Percentiles rank a stretch among this genome's conserved stretches.
Conservation (phyloP, 106 monocot species). For the Gastrodia elata region DNA sequence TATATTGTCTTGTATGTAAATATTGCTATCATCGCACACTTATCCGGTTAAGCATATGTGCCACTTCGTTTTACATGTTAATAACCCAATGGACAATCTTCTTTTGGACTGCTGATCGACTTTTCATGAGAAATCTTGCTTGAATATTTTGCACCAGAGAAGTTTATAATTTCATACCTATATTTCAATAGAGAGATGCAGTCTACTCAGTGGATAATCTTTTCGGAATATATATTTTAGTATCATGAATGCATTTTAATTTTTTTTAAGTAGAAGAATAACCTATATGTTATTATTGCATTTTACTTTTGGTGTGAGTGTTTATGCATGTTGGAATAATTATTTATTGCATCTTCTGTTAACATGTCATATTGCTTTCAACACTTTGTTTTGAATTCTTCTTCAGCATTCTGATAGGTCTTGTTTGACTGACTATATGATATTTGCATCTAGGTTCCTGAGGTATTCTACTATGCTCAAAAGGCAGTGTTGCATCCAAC, state of each 20-base stretch:
- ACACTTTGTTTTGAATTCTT: background rate
- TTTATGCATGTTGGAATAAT: background rate
- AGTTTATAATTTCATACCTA: background rate
- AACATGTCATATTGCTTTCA: background rate
- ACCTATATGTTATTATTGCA: background rate
- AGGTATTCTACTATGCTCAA: slow-evolving; percentile 96
- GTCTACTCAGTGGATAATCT: background rate
- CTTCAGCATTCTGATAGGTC: background rate
- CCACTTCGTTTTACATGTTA: background rate
- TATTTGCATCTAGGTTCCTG: slow-evolving; percentile 45
- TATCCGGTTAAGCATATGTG: background rate
- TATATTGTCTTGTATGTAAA: background rate
- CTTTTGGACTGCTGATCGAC: background rate
- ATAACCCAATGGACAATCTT: background rate
- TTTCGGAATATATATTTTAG: background rate
- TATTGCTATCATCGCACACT: background rate
- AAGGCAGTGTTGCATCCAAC: slow-evolving; percentile 95
- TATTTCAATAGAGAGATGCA: background rate
- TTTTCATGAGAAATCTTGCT: too few relatives aligned
- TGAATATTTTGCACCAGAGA: background rate
- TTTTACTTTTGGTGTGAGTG: background rate
- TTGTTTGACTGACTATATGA: background rate
- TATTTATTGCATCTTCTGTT: background rate
- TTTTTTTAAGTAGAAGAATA: background rate
- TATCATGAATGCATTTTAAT: background rate